phyloP scores from a whole-genome alignment of 164 flowering plant species.

The Berberis vulgaris region DNA sequence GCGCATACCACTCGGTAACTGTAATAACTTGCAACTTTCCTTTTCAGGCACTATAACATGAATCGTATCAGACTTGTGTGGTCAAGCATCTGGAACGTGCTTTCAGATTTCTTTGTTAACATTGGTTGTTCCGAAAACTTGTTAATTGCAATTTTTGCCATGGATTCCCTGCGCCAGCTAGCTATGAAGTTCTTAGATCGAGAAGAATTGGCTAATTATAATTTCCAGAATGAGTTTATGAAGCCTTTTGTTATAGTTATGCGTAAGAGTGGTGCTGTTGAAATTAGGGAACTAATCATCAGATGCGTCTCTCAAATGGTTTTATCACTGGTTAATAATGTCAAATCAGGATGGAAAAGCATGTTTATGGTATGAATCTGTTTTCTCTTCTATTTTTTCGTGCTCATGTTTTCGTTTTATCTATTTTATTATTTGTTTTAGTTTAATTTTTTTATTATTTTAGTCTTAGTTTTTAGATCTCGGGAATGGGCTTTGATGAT shows the following conservation, averaged over 20 bases:
- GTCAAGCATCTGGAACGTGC: slow-evolving; percentile 97
- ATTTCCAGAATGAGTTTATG: slow-evolving; percentile 99
- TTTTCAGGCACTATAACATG: slow-evolving; percentile 95
- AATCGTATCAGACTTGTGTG: slow-evolving; percentile 98
- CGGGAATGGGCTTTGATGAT: too few relatives aligned
- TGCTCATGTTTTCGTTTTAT: background rate
- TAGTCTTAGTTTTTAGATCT: too few relatives aligned
- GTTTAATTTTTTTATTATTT: background rate
- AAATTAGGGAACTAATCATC: slow-evolving; percentile 91
- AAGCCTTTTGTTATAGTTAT: slow-evolving; percentile 97
- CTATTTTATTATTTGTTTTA: background rate
- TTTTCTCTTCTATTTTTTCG: too few relatives aligned
- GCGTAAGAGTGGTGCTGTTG: slow-evolving; percentile 95
- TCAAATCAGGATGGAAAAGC: slow-evolving; percentile 99
- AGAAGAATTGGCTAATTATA: slow-evolving; percentile 96
- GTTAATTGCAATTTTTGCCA: slow-evolving; percentile 96
- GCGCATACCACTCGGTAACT: background rate
- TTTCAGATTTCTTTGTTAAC: slow-evolving; percentile 92
- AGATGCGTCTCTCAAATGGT: slow-evolving; percentile 99
- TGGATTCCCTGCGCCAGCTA: slow-evolving; percentile 94
- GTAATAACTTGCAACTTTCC: background rate
- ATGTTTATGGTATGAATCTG: slow-evolving; percentile 85
- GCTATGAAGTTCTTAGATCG: slow-evolving; percentile 97
- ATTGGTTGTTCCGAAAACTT: slow-evolving; percentile 97
- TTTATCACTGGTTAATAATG: slow-evolving; percentile 88